phyloP scores from a whole-genome alignment of 2,329 filamentous ascomycete genomes.

The Pseudopithomyces maydicus region DNA sequence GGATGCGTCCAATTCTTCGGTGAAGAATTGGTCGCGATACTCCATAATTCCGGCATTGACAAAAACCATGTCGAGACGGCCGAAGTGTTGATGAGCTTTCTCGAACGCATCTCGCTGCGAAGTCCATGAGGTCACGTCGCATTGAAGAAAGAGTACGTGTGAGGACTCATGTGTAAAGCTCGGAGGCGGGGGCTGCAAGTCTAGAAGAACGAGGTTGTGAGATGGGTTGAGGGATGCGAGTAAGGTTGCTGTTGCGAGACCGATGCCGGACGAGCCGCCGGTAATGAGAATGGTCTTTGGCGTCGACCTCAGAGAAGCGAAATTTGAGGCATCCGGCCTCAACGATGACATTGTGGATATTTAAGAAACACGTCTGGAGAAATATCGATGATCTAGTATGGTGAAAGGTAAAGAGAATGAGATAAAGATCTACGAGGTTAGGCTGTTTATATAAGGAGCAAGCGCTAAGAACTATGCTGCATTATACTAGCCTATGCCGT shows the following conservation, averaged over 20 bases:
- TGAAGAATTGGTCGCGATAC: constrained; percentile 56
- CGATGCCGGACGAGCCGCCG: constrained; percentile 49
- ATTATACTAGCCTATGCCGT: too few relatives aligned
- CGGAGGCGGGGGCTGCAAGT: constrained; percentile 43
- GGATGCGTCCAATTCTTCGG: constrained; percentile 47
- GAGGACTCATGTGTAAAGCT: constrained; percentile 33
- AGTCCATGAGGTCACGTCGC: constrained; percentile 54
- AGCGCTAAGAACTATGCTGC: not conserved
- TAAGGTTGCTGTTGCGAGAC: constrained; percentile 47
- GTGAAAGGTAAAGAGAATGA: not conserved
- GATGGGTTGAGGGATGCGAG: constrained; percentile 43
- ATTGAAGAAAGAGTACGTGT: constrained; percentile 44
- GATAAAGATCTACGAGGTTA: not conserved
- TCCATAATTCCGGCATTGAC: constrained; percentile 58
- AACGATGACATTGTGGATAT: constrained; percentile 31
- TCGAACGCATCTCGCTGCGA: constrained; percentile 53
- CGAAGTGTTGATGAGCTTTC: constrained; percentile 48
- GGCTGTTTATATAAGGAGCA: too few relatives aligned
- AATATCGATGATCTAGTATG: not conserved
- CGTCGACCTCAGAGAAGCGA: constrained; percentile 27
- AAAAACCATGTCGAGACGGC: constrained; percentile 53
- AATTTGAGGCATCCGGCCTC: constrained; percentile 21
- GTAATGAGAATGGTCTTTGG: constrained; percentile 46
- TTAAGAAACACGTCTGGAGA: not conserved
- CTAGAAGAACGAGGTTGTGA: constrained; percentile 50